These are phyloP conservation scores for Yarrowia sp. DNA, from an alignment of 805 yeast species.

Conservation along the genomic window DNA sequence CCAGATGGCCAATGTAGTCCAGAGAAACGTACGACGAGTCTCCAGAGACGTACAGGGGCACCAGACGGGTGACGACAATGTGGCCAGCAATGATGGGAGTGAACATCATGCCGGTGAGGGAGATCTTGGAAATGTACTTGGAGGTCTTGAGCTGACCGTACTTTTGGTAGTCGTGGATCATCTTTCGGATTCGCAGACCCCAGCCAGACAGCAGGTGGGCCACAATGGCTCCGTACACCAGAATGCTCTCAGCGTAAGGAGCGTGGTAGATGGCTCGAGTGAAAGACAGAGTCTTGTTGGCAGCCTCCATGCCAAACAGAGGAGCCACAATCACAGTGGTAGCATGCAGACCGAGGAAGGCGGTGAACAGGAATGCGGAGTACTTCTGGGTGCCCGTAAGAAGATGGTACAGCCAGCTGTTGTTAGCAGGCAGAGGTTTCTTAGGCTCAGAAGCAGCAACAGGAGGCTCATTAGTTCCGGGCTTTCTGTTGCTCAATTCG, in stretches of 20 bases:
- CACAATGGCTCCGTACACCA: slow-evolving; percentile 56
- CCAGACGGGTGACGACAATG: slow-evolving; percentile 55
- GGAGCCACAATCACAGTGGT: slow-evolving; percentile 64
- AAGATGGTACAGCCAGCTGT: slow-evolving; percentile 24
- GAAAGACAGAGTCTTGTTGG: slow-evolving; percentile 64
- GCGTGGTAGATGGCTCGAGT: slow-evolving; percentile 66
- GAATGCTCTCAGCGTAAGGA: slow-evolving; percentile 56
- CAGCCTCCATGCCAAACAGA: slow-evolving; percentile 53
- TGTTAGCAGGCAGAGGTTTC: slow-evolving; percentile 4
- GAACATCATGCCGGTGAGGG: slow-evolving; percentile 66
- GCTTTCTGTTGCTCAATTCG: slow-evolving; percentile 15
- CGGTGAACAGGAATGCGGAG: slow-evolving; percentile 62
- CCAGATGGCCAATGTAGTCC: slow-evolving; percentile 57
- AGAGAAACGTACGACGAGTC: slow-evolving; percentile 64
- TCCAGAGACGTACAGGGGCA: slow-evolving; percentile 64
- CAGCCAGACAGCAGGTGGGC: slow-evolving; percentile 64
- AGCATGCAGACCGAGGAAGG: slow-evolving; percentile 64
- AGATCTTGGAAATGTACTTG: slow-evolving; percentile 58
- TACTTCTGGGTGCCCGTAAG: slow-evolving; percentile 48
- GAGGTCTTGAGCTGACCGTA: slow-evolving; percentile 44
- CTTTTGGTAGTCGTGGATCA: slow-evolving; percentile 46
- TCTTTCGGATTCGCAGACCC: slow-evolving; percentile 52
- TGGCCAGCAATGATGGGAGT: slow-evolving; percentile 58
- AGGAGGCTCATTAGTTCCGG: neutral
- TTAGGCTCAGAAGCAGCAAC: neutral